Conservation (phyloP, 768 basidiomycete species). For the Pleurotus tuber-regium region DNA sequence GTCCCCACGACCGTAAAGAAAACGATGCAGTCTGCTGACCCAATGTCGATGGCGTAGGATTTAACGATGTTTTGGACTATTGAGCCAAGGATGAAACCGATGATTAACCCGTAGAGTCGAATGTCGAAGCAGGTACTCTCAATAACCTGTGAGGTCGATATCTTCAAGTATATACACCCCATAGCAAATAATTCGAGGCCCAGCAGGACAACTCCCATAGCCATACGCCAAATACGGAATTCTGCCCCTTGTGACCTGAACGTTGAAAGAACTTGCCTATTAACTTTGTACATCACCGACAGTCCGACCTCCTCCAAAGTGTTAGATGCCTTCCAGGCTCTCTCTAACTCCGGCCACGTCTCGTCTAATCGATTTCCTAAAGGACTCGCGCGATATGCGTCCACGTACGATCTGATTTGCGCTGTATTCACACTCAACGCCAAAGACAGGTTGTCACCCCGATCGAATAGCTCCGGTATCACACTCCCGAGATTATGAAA, state of each 20-base stretch:
- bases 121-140: slow-evolving; percentile 37
- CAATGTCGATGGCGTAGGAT: slow-evolving; percentile 40
- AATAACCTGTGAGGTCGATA: slow-evolving; percentile 34
- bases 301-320: slow-evolving; percentile 35
- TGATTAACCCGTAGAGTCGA: slow-evolving; percentile 32
- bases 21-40: slow-evolving; percentile 45
- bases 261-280: slow-evolving; percentile 55
- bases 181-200: slow-evolving; percentile 50
- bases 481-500: slow-evolving; percentile 92
- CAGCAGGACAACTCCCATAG: slow-evolving; percentile 64
- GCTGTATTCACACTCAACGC: slow-evolving; percentile 70
- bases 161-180: slow-evolving; percentile 51
- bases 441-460: slow-evolving; percentile 41
- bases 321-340: slow-evolving; percentile 38
- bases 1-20: slow-evolving; percentile 50
- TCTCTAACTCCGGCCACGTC: slow-evolving; percentile 53
- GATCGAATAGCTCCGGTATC: slow-evolving; percentile 89
- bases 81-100: slow-evolving; percentile 36
- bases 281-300: slow-evolving; percentile 58
- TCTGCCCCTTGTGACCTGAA: slow-evolving; percentile 94
- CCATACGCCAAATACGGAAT: slow-evolving; percentile 81
- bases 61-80: slow-evolving; percentile 27
- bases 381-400: slow-evolving; percentile 67
- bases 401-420: slow-evolving; percentile 76
- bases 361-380: slow-evolving; percentile 73